A percentile compares a stretch with the other conserved stretches of the same genome.
phyloP scores from a whole-genome alignment of 805 yeast genomes.

The Kuraishia borneana region DNA sequence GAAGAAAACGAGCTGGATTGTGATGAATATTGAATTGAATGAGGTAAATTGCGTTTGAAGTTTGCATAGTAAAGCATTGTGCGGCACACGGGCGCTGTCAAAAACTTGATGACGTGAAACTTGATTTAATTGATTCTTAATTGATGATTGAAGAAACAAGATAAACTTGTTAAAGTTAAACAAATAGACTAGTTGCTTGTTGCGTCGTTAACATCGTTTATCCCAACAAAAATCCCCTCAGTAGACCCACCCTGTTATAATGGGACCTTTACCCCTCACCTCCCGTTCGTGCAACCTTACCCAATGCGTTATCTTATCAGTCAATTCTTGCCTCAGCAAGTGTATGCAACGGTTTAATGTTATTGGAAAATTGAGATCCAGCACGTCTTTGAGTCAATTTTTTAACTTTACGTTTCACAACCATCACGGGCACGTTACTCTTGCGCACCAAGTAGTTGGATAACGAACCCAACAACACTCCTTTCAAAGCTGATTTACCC shows the following conservation, averaged over 20 bases:
- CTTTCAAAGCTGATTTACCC: conserved; percentile 62
- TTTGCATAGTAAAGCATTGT: conserved; percentile 5
- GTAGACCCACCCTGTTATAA: neutral
- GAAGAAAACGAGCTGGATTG: neutral
- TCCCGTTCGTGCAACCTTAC: neutral
- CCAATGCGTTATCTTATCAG: conserved; percentile 6
- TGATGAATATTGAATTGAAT: conserved; percentile 4
- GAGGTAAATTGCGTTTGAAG: conserved; percentile 4
- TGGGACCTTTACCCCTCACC: conserved; percentile 1
- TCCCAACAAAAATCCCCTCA: too few species aligned
- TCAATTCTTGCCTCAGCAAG: conserved; percentile 29
- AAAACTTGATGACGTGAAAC: too few species aligned
- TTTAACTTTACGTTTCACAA: conserved; percentile 61
- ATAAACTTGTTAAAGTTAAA: too few species aligned
- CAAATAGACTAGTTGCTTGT: too few species aligned
- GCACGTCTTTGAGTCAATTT: conserved; percentile 45
- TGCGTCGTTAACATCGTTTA: too few species aligned
- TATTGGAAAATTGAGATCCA: conserved; percentile 39
- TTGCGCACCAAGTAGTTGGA: conserved; percentile 65
- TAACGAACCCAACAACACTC: conserved; percentile 62
- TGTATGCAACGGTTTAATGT: conserved; percentile 36
- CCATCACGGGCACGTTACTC: conserved; percentile 72
- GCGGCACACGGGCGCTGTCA: too few species aligned
- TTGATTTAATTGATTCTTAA: too few species aligned
- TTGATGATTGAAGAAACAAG: too few species aligned